Conservation (phyloP, 805 yeast species). For the Zygoascus tannicola region DNA sequence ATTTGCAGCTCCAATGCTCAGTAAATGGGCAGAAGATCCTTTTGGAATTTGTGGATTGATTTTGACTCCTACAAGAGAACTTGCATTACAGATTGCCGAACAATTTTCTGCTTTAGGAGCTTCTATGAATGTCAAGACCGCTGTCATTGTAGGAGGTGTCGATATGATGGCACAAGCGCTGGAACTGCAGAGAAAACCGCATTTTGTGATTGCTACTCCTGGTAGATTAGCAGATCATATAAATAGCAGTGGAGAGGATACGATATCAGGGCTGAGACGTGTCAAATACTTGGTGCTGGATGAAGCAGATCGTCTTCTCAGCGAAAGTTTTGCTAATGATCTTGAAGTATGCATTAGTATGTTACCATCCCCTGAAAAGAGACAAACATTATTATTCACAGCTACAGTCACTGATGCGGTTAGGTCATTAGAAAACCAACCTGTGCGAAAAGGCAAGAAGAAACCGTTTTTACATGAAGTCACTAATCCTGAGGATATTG, state of each 20-base stretch:
- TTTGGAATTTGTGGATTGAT: conserved; percentile 84
- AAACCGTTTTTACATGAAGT: conserved; percentile 68
- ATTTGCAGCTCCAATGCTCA: conserved; percentile 94
- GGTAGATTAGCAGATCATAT: conserved; percentile 94
- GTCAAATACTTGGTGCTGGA: conserved; percentile 79
- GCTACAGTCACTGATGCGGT: conserved; percentile 96
- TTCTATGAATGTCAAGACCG: conserved; percentile 71
- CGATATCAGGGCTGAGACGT: conserved; percentile 66
- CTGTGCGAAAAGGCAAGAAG: conserved; percentile 44
- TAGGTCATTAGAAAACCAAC: conserved; percentile 60
- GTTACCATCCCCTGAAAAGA: conserved; percentile 57
- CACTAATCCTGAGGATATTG: conserved; percentile 56
- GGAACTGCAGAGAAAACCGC: conserved; percentile 74
- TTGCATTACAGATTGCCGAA: conserved; percentile 94
- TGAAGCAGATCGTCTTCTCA: conserved; percentile 89
- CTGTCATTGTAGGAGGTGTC: conserved; percentile 89
- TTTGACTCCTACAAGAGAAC: conserved; percentile 80
- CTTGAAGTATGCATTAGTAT: conserved; percentile 60
- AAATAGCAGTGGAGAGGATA: conserved; percentile 78
- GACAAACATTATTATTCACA: conserved; percentile 88
- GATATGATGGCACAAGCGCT: conserved; percentile 85
- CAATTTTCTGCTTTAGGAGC: conserved; percentile 93
- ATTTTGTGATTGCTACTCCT: conserved; percentile 93
- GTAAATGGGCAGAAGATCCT: conserved; percentile 93
- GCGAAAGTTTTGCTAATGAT: conserved; percentile 75